These are phyloP conservation scores for Plantago lanceolata DNA, from an alignment of 305 asterid genomes.

Conservation along the genomic window DNA sequence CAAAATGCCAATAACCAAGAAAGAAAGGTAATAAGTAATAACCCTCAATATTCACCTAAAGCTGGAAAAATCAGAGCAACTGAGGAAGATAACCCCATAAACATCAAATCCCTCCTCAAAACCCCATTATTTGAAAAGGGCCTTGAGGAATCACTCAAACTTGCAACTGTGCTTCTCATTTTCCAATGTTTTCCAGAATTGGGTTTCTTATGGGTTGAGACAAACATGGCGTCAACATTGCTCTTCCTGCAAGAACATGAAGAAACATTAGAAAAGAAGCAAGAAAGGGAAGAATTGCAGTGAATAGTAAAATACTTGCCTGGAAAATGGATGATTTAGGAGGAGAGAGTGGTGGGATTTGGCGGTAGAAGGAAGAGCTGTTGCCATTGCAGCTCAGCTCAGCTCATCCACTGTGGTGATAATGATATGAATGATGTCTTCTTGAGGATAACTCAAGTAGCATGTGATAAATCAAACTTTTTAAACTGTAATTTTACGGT, in stretches of 20 bases:
- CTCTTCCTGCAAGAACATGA: slow-evolving; percentile 28
- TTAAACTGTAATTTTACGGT: too few relatives aligned
- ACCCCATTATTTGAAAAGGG: slow-evolving; percentile 38
- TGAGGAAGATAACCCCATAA: slow-evolving; percentile 62
- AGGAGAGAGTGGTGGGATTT: slow-evolving; percentile 34
- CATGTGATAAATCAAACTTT: too few relatives aligned
- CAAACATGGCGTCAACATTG: slow-evolving; percentile 26
- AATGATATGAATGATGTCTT: too few relatives aligned
- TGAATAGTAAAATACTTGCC: slow-evolving; percentile 26
- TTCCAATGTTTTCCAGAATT: slow-evolving; percentile 21
- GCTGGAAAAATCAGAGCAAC: slow-evolving; percentile 49
- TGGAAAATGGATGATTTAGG: slow-evolving; percentile 29
- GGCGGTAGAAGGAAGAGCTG: slow-evolving; percentile 41
- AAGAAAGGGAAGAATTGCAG: not conserved
- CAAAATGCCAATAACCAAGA: too few relatives aligned
- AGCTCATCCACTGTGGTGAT: slow-evolving; percentile 37
- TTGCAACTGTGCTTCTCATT: slow-evolving; percentile 29
- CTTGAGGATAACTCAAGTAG: too few relatives aligned
- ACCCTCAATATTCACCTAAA: slow-evolving; percentile 44
- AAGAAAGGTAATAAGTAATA: too few relatives aligned
- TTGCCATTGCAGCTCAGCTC: slow-evolving; percentile 37
- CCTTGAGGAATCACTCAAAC: slow-evolving; percentile 33
- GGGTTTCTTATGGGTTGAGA: slow-evolving; percentile 32
- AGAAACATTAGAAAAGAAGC: not conserved
- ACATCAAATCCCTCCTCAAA: slow-evolving; percentile 65